Evolutionary conservation across 2,329 filamentous ascomycete species (phyloP), one percentile per base, ranked within the genome.

Genomic region (Cytospora piceicola): DNA sequence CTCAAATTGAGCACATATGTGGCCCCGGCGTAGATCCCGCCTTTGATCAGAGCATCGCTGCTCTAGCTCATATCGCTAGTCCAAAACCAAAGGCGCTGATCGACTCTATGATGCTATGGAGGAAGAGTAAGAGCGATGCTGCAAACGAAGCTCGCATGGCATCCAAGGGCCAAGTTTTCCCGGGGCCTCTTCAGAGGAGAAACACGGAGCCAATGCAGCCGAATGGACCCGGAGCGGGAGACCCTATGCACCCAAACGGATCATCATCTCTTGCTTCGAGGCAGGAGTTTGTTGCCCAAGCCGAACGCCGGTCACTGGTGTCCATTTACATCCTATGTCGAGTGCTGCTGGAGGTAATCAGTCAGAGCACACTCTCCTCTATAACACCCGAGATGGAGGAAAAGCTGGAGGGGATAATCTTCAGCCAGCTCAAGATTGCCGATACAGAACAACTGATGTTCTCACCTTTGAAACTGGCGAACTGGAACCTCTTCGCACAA

Each of bases 51-150:
- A 87, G 97, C 72, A 96, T 99, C 69, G 88, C 90, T 32, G 95
- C 96, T 20, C 83, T 99, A 49, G 95, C 95, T 4, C 94, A 98
- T 75, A 97, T 99, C 73, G 93, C 94, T 61, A 91, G 93, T 66
- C 91, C 94, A 70, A 96, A 96, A 74, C 96, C 96, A 6, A 98
- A 96, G 75, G 92, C 93, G 6, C 80, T 99, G 60, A 97, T 99
- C 73, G 95, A 99, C 77, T 94, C 92, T 24, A 93, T 99, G 76
- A 99, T 99, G 92, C 85, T 96, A 36, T 99, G 95, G 95, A 89
- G 95, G 64, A 98, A 97, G 77, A 92, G 88, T 70, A 98, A 98
- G 80, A 96, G 93, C 70, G 94, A 98, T 77, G 88, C 90, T 27
- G 93, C 94, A 32, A 90, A 87, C 71, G 86, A 90, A 69, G 89